phyloP scores from a whole-genome alignment of 495 filamentous ascomycete genomes.

The Tuber magnatum region DNA sequence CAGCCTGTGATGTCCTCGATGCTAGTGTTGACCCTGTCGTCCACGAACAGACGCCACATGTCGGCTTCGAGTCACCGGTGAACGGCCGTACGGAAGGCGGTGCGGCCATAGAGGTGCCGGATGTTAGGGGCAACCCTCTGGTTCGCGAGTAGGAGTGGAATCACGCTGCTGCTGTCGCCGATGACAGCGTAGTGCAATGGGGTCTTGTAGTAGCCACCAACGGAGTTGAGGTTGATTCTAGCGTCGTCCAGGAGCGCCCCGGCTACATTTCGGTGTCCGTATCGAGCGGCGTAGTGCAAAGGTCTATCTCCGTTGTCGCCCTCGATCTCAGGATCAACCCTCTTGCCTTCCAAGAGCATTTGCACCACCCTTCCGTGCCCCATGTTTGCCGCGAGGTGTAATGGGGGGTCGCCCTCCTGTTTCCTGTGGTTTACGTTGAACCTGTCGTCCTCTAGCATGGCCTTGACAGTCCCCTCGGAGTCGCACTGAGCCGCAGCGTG shows the following conservation, averaged over 20 bases:
- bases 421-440: slow-evolving; percentile 24
- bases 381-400: slow-evolving; percentile 20
- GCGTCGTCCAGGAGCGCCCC: background rate
- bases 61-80: background rate
- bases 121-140: background rate
- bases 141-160: background rate
- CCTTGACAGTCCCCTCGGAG: slow-evolving; percentile 25
- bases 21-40: background rate
- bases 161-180: background rate
- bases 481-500: slow-evolving; percentile 23
- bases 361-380: slow-evolving; percentile 30
- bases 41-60: background rate
- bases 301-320: slow-evolving; percentile 19
- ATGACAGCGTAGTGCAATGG: background rate
- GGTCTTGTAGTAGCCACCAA: background rate
- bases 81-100: background rate
- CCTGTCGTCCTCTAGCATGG: slow-evolving; percentile 14
- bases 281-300: slow-evolving; percentile 6
- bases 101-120: background rate
- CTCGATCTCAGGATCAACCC: slow-evolving; percentile 21
- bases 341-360: slow-evolving; percentile 28
- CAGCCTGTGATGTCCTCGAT: background rate
- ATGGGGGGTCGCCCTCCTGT: slow-evolving; percentile 19
- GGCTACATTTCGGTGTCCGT: background rate
- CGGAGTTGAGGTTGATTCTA: background rate